Evolutionary conservation across 805 yeast species (phyloP).

Genomic region (Wickerhamomyces silvicola): DNA sequence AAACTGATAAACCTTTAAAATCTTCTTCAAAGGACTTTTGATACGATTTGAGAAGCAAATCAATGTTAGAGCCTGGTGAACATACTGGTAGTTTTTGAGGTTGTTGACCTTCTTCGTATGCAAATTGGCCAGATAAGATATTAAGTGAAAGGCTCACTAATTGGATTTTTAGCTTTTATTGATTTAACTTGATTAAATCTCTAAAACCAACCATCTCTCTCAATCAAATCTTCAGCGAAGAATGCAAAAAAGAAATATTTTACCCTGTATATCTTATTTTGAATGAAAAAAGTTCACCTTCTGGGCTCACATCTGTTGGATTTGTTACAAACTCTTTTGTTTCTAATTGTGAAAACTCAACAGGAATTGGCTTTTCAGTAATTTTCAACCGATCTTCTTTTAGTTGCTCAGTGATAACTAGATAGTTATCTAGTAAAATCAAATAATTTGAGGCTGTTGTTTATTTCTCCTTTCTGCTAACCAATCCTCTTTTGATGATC

Average conservation of each 20-base stretch:
- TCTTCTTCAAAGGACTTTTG: slow-evolving; percentile 20
- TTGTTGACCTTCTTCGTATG: slow-evolving; percentile 49
- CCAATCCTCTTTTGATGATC: slow-evolving; percentile 51
- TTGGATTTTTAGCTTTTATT: slow-evolving; percentile 30
- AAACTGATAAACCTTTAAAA: slow-evolving; percentile 22
- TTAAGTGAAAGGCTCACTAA: slow-evolving; percentile 49
- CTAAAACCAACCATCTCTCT: slow-evolving; percentile 52
- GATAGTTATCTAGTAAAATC: slow-evolving; percentile 63
- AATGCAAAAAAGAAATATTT: slow-evolving; percentile 46
- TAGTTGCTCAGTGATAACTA: slow-evolving; percentile 56
- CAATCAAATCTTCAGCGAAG: slow-evolving; percentile 38
- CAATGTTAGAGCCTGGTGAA: slow-evolving; percentile 46
- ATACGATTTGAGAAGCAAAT: slow-evolving; percentile 29
- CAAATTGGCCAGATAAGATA: slow-evolving; percentile 55
- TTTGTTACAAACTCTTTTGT: slow-evolving; percentile 27
- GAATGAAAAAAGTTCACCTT: slow-evolving; percentile 28
- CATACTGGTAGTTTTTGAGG: slow-evolving; percentile 47
- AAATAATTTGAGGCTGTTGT: slow-evolving; percentile 46
- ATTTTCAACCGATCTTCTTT: slow-evolving; percentile 36
- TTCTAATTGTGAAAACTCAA: slow-evolving; percentile 51
- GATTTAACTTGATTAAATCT: slow-evolving; percentile 42
- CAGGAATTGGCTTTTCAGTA: slow-evolving; percentile 53
- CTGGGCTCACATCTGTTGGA: slow-evolving; percentile 1
- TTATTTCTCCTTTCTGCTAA: slow-evolving; percentile 56
- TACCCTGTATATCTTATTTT: slow-evolving; percentile 56